Base-by-base conservation (phyloP, 176 grass and related monocot genomes). In the Oryza australiensis region DNA sequence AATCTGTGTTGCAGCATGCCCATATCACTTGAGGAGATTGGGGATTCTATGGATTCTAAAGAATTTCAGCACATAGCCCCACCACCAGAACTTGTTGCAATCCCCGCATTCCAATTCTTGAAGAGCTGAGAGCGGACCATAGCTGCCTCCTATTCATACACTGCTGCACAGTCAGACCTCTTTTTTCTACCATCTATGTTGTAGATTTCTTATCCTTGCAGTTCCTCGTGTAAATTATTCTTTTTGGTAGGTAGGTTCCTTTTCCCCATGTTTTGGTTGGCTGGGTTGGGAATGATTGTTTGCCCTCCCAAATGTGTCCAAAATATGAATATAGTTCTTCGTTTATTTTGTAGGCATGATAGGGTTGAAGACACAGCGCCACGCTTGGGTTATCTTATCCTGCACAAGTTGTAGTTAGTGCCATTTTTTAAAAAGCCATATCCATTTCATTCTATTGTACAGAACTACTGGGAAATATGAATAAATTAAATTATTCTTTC, bases 21-120 rank as follows among this genome's bases (percentile, higher is more conserved):
- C 6, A 91, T 94, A 77, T 90, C 92, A 67, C 62, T 91, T 74
- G 86, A 94, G 51, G 92, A 97, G 43, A 87, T 97, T 81, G 85
- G 85, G 62, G 91, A 81, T 81, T 94, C 89, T 77, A 79, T 91
- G 64, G 85, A 89, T 83, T 84, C 79, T 63, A 91, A 92, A 43
- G 88, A 90, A 77, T 97, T 94, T 59, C 85, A 85, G 62, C 89
- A 87, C 64, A 29, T 94, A 10, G 37, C 76, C 68, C 72, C 76
- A 74, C 90, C 94, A 18, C 68, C 79, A 77, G 88, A 94, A 29
- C 92, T 97, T 78, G 13, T 90, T 7, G 73, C 83, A 77, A 87
- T 87, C 26, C 60, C 81, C 43, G 66, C 83, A 66, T 97, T 97
- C 78, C 89, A 92, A 63, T 94, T 97, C 78, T 86, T 92, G 66